A percentile compares a stretch with the other conserved stretches of the same genome.
Evolutionary conservation across 768 basidiomycete genomes (phyloP).

Genomic region (Boletus sp.): DNA sequence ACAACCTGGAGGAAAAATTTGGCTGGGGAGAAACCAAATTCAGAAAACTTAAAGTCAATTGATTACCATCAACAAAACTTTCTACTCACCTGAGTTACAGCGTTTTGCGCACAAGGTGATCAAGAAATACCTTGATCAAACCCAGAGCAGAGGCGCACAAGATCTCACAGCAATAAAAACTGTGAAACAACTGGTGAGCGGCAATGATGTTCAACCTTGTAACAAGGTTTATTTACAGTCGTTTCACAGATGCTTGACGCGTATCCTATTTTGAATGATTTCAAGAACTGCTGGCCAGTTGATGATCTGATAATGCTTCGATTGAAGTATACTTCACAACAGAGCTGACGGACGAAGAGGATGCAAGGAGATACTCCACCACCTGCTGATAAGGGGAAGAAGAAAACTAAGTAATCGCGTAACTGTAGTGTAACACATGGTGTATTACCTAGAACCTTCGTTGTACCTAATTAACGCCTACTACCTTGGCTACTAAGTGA

Average conservation of each 20-base stretch:
- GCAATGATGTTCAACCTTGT: not conserved
- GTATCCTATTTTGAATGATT: not conserved
- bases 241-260: not conserved
- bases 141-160: not conserved
- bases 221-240: not conserved
- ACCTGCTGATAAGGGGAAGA: not conserved
- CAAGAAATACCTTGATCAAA: not conserved
- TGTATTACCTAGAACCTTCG: too few relatives aligned
- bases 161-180: not conserved
- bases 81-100: not conserved
- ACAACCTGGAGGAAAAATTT: too few relatives aligned
- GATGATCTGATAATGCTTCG: not conserved
- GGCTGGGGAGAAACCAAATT: too few relatives aligned
- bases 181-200: not conserved
- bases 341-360: not conserved
- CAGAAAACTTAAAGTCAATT: too few relatives aligned
- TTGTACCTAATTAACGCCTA: too few relatives aligned
- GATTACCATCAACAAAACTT: too few relatives aligned
- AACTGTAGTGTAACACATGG: not conserved
- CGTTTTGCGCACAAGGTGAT: not conserved
- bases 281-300: not conserved
- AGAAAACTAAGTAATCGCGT: not conserved
- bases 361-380: too few relatives aligned
- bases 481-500: too few relatives aligned
- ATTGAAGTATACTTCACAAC: not conserved